Conservation (phyloP, 257 asterid species). For the Mitragyna speciosa region DNA sequence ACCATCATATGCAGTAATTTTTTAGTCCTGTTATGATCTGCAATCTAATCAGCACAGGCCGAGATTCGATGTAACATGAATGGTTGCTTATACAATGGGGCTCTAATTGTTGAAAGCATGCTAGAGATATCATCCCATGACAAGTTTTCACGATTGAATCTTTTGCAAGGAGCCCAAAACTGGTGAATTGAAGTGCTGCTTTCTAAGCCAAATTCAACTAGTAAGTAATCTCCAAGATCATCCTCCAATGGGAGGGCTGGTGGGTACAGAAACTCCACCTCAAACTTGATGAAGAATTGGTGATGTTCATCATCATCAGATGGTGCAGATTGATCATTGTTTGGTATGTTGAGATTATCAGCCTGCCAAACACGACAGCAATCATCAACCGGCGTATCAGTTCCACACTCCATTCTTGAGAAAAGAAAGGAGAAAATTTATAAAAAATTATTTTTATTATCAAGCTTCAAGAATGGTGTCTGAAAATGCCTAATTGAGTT, state of each 20-base stretch:
- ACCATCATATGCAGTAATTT: constrained; percentile 21
- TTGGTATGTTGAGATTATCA: background rate
- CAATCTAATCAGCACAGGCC: constrained; percentile 8
- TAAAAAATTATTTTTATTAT: background rate
- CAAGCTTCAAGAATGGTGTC: background rate
- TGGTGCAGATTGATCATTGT: background rate
- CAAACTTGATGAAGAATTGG: constrained; percentile 16
- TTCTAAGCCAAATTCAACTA: background rate
- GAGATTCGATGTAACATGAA: constrained; percentile 29
- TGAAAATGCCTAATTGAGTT: background rate
- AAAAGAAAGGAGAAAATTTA: background rate
- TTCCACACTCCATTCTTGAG: background rate
- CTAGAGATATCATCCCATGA: constrained; percentile 6
- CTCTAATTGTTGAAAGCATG: constrained; percentile 22
- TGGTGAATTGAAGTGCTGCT: background rate
- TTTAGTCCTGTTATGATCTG: constrained; percentile 3
- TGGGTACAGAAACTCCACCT: constrained; percentile 15
- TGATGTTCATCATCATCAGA: background rate
- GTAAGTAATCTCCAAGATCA: background rate
- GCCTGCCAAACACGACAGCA: constrained; percentile 17
- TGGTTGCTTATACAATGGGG: constrained; percentile 28
- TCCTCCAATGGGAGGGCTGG: constrained; percentile 2
- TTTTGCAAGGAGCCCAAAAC: constrained; percentile 33
- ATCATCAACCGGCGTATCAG: background rate
- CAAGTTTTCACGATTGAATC: constrained; percentile 11